A percentile compares a stretch with the other conserved stretches of the same genome.
Evolutionary conservation across 2,329 filamentous ascomycete genomes (phyloP).

Genomic region (Fragosphaeria purpurea): DNA sequence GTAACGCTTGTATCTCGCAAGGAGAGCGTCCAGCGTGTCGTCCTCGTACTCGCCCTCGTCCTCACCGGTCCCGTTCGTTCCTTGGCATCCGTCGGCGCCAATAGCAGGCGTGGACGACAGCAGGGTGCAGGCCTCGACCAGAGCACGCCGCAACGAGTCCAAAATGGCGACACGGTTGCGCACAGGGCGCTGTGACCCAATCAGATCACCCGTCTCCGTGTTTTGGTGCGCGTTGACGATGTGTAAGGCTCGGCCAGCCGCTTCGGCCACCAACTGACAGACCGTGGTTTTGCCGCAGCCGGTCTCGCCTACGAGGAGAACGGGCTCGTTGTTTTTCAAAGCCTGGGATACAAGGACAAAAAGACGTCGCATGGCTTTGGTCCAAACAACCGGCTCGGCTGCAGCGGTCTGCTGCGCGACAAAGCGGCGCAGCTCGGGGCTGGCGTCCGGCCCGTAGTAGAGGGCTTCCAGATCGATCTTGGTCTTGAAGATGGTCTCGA

Average conservation of each 20-base stretch:
- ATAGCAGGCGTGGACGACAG: background rate
- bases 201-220: conserved; percentile 92
- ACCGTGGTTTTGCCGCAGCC: conserved; percentile 97
- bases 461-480: conserved; percentile 63
- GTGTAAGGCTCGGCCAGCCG: conserved; percentile 63
- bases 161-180: conserved; percentile 71
- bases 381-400: conserved; percentile 76
- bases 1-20: conserved; percentile 49
- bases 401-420: conserved; percentile 33
- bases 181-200: conserved; percentile 86
- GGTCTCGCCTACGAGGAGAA: conserved; percentile 90
- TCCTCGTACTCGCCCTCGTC: conserved; percentile 17
- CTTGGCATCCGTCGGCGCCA: background rate
- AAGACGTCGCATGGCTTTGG: conserved; percentile 81
- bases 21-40: conserved; percentile 42
- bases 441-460: conserved; percentile 62
- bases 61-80: background rate
- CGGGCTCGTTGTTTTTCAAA: conserved; percentile 81
- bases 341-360: conserved; percentile 85
- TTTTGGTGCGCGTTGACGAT: conserved; percentile 98
- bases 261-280: conserved; percentile 81
- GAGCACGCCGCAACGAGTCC: conserved; percentile 52
- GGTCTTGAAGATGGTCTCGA: conserved; percentile 85
- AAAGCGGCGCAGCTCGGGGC: conserved; percentile 45
- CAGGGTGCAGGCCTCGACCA: conserved; percentile 36